Base-by-base conservation (phyloP, 192 early-diverging fungal species). In the Pilobolus umbonatus region DNA sequence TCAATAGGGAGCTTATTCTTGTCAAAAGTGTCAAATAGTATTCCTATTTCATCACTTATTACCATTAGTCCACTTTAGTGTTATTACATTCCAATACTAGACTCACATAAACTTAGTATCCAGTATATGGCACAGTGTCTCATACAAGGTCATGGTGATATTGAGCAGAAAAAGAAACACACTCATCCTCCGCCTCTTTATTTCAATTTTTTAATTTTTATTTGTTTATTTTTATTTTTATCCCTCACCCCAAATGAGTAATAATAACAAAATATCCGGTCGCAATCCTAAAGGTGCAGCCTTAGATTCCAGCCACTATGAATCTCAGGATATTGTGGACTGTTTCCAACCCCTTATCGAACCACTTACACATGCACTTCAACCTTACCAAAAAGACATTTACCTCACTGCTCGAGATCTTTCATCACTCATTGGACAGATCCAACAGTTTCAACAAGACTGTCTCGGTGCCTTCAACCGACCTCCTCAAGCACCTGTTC, bases 371-470 rank as follows among this genome's bases (percentile, higher is more conserved):
- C 54, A 53, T 28, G 80, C 78, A 39, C 55, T 82, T 6, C 52
- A 48, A 22, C 50, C 53, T n/a, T 30, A 24, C 26, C 57, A 46
- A 42, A 36, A 11, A 55, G 71, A 62, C 15, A 35, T 50, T 57
- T 54, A 15, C 14, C 60, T 60, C 43, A 63, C 71, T n/a, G 67
- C 74, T 24, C 55, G 65, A 19, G 73, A 77, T 3, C 65, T 82
- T 22, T 69, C 81, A 8, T 35, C 59, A 5, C 68, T 80, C 24
- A 56, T 70, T 14, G 67, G 73, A 28, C 60, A 67, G 17, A 39
- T 83, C 45, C 76, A 78, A 32, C 72, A 80, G 43, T 78, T 80
- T 49, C 81, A 83, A 62, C 69, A 83, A 47, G 72, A 78, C 12
- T 60, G 48, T 47, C 60, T 83, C 9, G 81, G 78, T 3, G 32